Percentiles rank a stretch among this genome's conserved stretches.
phyloP scores from a whole-genome alignment of 129 eudicot species.

The Pulicaria dysenterica region DNA sequence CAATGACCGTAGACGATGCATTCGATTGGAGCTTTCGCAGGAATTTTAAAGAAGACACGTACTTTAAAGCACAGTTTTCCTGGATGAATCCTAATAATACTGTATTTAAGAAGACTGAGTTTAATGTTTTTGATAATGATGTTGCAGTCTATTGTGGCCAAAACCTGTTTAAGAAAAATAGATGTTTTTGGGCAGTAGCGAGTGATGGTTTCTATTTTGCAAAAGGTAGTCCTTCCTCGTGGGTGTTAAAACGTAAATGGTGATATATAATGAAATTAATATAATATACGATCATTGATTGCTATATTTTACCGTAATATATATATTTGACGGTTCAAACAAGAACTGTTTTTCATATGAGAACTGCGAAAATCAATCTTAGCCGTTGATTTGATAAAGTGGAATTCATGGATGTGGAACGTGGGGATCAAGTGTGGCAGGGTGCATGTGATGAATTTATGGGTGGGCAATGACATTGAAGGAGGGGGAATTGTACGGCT shows the following conservation, averaged over 20 bases:
- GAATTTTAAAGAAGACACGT: background rate
- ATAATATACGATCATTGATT: background rate
- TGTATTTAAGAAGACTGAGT: slow-evolving; percentile 1
- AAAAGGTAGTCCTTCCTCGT: background rate
- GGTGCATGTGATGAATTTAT: too few species aligned
- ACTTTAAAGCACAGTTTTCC: background rate
- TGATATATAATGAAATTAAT: background rate
- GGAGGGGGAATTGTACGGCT: too few species aligned
- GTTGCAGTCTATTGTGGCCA: slow-evolving; percentile 5
- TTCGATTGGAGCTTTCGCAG: background rate
- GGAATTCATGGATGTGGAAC: too few species aligned
- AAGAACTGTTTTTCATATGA: too few species aligned
- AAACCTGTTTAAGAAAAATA: background rate
- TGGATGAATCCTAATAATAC: background rate
- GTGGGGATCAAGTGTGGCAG: too few species aligned
- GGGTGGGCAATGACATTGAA: too few species aligned
- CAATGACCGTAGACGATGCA: background rate
- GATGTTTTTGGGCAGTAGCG: slow-evolving; percentile 1
- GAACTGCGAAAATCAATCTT: too few species aligned
- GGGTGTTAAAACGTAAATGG: slow-evolving; percentile 3
- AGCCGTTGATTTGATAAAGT: too few species aligned
- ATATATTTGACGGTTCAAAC: too few species aligned
- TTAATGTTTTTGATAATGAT: background rate
- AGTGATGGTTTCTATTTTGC: slow-evolving; percentile 6
- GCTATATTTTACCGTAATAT: too few species aligned